These are phyloP conservation scores for Chlorencoelia australis DNA, from an alignment of 2,329 filamentous ascomycete species.

Conservation along the genomic window DNA sequence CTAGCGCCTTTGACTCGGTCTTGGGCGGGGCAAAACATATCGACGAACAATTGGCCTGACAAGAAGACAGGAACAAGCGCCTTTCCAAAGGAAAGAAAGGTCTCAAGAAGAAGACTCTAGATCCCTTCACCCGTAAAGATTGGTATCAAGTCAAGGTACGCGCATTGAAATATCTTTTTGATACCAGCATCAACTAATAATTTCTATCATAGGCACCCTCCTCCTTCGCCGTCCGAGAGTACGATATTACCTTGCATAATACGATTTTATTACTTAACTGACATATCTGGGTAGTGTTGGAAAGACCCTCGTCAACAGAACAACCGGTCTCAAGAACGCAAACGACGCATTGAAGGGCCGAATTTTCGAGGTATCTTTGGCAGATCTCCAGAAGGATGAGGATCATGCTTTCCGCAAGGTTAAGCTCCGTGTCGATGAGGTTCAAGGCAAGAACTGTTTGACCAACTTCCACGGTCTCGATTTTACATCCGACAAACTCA, in stretches of 20 bases:
- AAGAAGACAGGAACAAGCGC: conserved; percentile 80
- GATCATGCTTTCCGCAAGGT: conserved; percentile 99
- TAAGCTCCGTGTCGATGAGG: conserved; percentile 96
- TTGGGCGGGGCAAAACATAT: conserved; percentile 16
- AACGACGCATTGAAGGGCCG: conserved; percentile 98
- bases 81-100: conserved; percentile 99
- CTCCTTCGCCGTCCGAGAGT: conserved; percentile 95
- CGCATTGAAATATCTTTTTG: conserved; percentile 6
- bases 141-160: conserved; percentile 95
- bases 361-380: conserved; percentile 97
- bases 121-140: conserved; percentile 98
- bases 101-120: conserved; percentile 97
- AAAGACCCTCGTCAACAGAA: conserved; percentile 99
- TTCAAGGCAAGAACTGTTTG: conserved; percentile 99
- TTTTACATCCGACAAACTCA: conserved; percentile 99
- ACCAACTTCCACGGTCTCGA: conserved; percentile 99
- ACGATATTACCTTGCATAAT: conserved; percentile 28
- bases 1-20: no score
- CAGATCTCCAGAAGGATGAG: conserved; percentile 99
- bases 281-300: conserved; percentile 64
- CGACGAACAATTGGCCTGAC: conserved; percentile 20
- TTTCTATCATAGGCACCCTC: conserved; percentile 61
- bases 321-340: conserved; percentile 99
- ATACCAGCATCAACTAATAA: conserved; percentile 19
- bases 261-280: conserved; percentile 22